These are phyloP conservation scores for Saccharomyces hybrid DNA, from an alignment of 1,139 yeast genomes.

Conservation along the genomic window DNA sequence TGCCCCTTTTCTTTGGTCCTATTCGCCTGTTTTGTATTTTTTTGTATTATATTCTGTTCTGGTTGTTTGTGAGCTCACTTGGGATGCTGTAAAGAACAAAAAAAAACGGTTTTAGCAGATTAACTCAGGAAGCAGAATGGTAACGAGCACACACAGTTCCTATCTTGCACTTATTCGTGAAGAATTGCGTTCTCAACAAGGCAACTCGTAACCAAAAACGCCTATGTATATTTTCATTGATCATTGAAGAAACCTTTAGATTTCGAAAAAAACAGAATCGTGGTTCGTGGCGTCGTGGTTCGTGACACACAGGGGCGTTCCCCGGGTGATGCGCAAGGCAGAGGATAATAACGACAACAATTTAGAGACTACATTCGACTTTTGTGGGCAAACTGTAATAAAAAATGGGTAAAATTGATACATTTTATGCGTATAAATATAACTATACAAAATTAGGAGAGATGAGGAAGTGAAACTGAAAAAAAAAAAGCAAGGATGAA, in stretches of 20 bases:
- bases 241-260: neutral
- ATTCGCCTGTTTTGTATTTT: neutral
- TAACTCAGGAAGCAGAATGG: neutral
- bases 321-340: neutral
- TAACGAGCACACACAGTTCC: neutral
- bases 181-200: neutral
- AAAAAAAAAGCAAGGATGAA: neutral
- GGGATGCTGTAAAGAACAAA: neutral
- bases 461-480: neutral
- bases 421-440: neutral
- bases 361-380: neutral
- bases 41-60: neutral
- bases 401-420: neutral
- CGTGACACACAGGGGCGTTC: neutral
- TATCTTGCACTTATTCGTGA: neutral
- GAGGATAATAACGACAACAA: neutral
- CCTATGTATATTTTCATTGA: neutral
- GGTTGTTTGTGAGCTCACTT: neutral
- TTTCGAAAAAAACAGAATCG: neutral
- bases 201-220: neutral
- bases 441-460: constrained; percentile 1
- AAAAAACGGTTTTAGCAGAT: neutral
- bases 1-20: neutral
- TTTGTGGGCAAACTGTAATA: neutral
- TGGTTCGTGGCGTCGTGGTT: neutral